A percentile compares a stretch with the other conserved stretches of the same genome.
phyloP scores from a whole-genome alignment of 106 monocot genomes.

The Dendrobium nobile region DNA sequence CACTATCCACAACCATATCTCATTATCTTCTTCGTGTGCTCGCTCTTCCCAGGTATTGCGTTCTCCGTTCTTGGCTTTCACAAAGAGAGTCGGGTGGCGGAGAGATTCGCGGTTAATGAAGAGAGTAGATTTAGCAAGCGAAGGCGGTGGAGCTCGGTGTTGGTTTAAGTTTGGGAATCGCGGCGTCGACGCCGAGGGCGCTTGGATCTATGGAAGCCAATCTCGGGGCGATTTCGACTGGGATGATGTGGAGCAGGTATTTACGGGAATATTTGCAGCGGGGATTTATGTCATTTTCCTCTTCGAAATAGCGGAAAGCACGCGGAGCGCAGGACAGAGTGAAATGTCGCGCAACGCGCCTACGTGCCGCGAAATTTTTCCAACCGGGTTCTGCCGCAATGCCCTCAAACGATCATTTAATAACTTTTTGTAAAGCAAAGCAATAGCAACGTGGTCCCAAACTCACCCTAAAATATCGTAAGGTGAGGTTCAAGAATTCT shows the following conservation, averaged over 20 bases:
- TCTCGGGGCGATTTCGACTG: constrained; percentile 73
- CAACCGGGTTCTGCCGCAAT: too few relatives aligned
- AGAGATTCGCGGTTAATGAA: constrained; percentile 14
- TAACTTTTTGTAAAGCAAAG: too few relatives aligned
- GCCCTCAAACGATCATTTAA: too few relatives aligned
- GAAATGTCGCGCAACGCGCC: too few relatives aligned
- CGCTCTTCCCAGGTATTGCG: background rate
- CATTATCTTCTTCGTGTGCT: background rate
- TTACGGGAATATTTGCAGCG: too few relatives aligned
- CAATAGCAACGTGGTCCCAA: too few relatives aligned
- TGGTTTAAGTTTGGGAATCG: constrained; percentile 73
- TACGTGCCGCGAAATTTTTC: too few relatives aligned
- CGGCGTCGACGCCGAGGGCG: constrained; percentile 67
- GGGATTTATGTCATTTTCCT: too few relatives aligned
- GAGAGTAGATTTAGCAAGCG: background rate
- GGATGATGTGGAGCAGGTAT: constrained; percentile 90
- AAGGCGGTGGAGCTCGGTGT: constrained; percentile 40
- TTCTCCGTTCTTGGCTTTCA: constrained; percentile 26
- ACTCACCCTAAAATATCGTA: too few relatives aligned
- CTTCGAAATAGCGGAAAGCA: too few relatives aligned
- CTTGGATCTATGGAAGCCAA: constrained; percentile 83
- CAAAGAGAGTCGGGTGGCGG: constrained; percentile 32
- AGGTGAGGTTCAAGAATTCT: too few relatives aligned
- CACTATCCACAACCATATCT: constrained; percentile 6
- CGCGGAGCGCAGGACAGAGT: too few relatives aligned